Percentiles rank a stretch among this genome's conserved stretches.
phyloP scores from a whole-genome alignment of 2,329 filamentous ascomycete species.

The Fusarium hainanense region DNA sequence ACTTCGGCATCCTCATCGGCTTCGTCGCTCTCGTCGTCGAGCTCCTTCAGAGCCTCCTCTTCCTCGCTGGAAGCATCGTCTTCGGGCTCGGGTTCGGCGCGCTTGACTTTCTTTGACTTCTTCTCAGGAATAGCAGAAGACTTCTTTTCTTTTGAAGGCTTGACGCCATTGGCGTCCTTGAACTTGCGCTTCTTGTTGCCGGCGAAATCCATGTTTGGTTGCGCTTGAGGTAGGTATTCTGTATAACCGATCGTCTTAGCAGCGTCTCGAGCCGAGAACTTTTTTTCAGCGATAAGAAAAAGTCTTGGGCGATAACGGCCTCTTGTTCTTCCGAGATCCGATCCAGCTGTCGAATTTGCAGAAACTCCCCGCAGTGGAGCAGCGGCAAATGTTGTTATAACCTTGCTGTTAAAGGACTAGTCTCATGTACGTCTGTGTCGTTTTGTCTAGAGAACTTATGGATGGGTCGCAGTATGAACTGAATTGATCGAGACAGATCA shows the following conservation, averaged over 20 bases:
- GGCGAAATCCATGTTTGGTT: constrained; percentile 50
- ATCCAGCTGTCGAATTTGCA: neutral
- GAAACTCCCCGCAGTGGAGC: constrained; percentile 37
- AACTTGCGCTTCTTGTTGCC: constrained; percentile 60
- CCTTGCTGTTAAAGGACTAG: constrained; percentile 33
- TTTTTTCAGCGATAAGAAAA: constrained; percentile 46
- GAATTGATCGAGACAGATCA: constrained; percentile 9
- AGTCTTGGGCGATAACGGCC: constrained; percentile 39
- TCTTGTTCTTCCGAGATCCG: constrained; percentile 28
- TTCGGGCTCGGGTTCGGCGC: constrained; percentile 46
- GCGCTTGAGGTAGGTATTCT: constrained; percentile 26
- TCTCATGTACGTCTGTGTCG: neutral
- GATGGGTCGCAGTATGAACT: constrained; percentile 6
- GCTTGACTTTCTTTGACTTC: constrained; percentile 58
- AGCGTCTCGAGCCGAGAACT: constrained; percentile 36
- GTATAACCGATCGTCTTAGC: constrained; percentile 15
- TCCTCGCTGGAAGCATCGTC: constrained; percentile 44
- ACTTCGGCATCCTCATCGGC: constrained; percentile 49
- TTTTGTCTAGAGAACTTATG: neutral
- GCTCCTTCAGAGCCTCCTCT: constrained; percentile 46
- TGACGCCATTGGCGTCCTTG: constrained; percentile 50
- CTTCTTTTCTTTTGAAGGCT: constrained; percentile 41
- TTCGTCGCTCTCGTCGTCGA: constrained; percentile 42
- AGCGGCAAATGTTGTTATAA: constrained; percentile 37
- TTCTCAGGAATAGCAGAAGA: constrained; percentile 45